Conservation (phyloP, 1,139 yeast species). For the Candida sojae region DNA sequence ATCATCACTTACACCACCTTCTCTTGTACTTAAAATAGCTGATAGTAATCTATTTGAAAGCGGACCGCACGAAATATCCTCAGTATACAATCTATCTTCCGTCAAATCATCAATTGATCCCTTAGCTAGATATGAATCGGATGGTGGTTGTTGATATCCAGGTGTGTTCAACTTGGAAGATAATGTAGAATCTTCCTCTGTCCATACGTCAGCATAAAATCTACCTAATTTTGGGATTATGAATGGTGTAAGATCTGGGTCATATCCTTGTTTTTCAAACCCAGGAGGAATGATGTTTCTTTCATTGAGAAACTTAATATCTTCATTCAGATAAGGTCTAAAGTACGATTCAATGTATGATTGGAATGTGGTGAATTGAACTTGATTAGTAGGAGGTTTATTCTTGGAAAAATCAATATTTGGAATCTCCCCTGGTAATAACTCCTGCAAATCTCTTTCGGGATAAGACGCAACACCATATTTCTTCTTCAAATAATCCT, state of each 20-base stretch:
- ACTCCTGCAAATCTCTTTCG: constrained; percentile 66
- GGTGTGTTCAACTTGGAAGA: constrained; percentile 43
- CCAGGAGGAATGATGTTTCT: constrained; percentile 58
- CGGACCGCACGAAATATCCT: constrained; percentile 88
- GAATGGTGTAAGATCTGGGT: constrained; percentile 67
- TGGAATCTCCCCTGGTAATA: constrained; percentile 88
- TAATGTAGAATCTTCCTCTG: constrained; percentile 68
- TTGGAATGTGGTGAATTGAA: constrained; percentile 86
- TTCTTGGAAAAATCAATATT: constrained; percentile 81
- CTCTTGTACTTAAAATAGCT: constrained; percentile 68
- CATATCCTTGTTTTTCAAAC: constrained; percentile 52
- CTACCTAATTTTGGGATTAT: constrained; percentile 85
- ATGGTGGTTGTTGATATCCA: constrained; percentile 37
- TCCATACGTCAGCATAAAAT: constrained; percentile 80
- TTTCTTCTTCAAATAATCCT: constrained; percentile 71
- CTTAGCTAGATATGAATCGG: constrained; percentile 55
- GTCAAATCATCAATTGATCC: constrained; percentile 60
- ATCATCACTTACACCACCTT: constrained; percentile 31
- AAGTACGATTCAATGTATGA: constrained; percentile 84
- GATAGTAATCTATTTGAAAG: constrained; percentile 81
- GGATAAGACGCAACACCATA: constrained; percentile 94
- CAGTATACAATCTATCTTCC: constrained; percentile 70
- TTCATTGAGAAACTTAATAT: constrained; percentile 69
- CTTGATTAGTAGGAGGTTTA: constrained; percentile 84
- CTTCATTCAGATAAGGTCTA: constrained; percentile 77